Conservation (phyloP, 768 basidiomycete genomes). For the Mycena metata region DNA sequence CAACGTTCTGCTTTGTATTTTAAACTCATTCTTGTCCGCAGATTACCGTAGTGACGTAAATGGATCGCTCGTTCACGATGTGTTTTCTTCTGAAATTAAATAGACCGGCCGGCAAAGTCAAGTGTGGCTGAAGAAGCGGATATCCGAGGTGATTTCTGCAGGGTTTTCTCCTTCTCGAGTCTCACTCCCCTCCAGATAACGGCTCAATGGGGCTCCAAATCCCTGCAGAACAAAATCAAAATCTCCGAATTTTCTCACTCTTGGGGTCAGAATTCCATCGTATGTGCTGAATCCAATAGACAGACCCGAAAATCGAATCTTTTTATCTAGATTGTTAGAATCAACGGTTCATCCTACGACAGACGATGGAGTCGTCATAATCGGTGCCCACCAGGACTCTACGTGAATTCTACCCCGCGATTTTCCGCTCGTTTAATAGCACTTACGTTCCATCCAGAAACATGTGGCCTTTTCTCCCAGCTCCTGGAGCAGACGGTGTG, state of each 20-base stretch:
- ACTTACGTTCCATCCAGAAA: constrained; percentile 65
- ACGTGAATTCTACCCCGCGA: constrained; percentile 35
- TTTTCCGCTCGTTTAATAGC: constrained; percentile 28
- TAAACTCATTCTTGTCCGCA: constrained; percentile 44
- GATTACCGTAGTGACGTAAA: constrained; percentile 83
- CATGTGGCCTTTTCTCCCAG: constrained; percentile 81
- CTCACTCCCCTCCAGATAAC: constrained; percentile 67
- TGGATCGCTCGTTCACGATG: constrained; percentile 34
- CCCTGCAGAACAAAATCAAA: constrained; percentile 69
- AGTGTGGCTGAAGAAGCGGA: constrained; percentile 78
- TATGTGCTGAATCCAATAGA: constrained; percentile 42
- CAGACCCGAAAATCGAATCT: constrained; percentile 30
- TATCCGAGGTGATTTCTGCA: constrained; percentile 64
- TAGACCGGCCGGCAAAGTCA: constrained; percentile 85
- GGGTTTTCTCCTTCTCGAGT: constrained; percentile 18
- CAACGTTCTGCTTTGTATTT: constrained; percentile 19
- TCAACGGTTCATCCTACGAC: constrained; percentile 76
- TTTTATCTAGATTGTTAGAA: constrained; percentile 73
- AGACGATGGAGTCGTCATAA: constrained; percentile 75
- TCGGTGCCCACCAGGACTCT: constrained; percentile 90
- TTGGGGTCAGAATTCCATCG: constrained; percentile 89
- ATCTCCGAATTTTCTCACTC: constrained; percentile 81
- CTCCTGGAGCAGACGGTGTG: constrained; percentile 75
- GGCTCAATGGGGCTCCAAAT: constrained; percentile 66
- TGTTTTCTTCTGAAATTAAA: constrained; percentile 40